Percentiles rank a stretch among this genome's conserved stretches.
Conservation (phyloP, 2,329 filamentous ascomycete genomes). For the Sclerotinia borealis region DNA sequence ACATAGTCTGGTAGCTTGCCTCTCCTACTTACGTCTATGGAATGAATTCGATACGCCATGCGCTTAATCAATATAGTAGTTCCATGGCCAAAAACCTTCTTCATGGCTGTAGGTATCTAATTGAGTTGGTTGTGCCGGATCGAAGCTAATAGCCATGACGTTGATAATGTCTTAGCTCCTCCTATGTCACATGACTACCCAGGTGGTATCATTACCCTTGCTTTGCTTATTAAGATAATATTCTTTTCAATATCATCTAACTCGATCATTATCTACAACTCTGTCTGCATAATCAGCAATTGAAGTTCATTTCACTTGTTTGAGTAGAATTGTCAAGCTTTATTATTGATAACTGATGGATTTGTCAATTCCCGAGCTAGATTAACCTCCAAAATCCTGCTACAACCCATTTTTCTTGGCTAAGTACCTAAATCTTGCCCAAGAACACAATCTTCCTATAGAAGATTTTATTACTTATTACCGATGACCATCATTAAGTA, state of each 20-base stretch:
- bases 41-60: not conserved
- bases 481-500: not conserved
- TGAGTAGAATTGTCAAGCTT: not conserved
- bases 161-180: not conserved
- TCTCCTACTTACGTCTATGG: not conserved
- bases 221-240: too few relatives aligned
- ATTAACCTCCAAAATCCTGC: not conserved
- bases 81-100: not conserved
- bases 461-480: not conserved
- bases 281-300: not conserved
- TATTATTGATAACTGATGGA: not conserved
- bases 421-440: not conserved
- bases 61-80: not conserved
- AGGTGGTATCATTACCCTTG: not conserved
- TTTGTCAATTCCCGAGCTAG: not conserved
- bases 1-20: not conserved
- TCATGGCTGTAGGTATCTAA: not conserved
- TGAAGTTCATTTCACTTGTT: not conserved
- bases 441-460: not conserved
- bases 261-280: too few relatives aligned
- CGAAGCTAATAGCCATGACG: slow-evolving; percentile 7
- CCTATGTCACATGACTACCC: not conserved
- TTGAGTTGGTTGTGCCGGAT: not conserved
- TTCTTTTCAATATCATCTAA: too few relatives aligned
- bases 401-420: not conserved